Evolutionary conservation across 345 rosid genomes (phyloP).

Genomic region (Sonneratia caseolaris): DNA sequence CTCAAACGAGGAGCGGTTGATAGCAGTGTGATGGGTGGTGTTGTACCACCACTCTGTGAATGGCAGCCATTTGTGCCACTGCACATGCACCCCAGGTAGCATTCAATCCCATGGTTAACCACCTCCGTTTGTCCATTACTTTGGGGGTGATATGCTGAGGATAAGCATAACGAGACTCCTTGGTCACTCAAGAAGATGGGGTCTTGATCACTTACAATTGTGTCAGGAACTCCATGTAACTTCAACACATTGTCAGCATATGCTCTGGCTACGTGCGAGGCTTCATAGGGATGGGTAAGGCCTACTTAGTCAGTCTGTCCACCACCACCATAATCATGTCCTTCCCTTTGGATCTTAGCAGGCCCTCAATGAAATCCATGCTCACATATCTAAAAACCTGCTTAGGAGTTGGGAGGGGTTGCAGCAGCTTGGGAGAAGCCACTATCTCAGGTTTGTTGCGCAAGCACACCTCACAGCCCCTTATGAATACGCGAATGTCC

Average conservation of each 20-base stretch:
- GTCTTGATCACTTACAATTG: neutral
- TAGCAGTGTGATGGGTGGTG: neutral
- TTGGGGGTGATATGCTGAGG: conserved; percentile 8
- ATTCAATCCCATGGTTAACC: neutral
- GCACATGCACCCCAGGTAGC: neutral
- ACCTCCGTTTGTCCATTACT: conserved; percentile 3
- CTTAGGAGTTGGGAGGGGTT: neutral
- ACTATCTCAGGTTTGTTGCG: no score
- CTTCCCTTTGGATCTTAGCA: neutral
- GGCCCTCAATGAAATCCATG: conserved; percentile 7
- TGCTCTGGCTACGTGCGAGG: neutral
- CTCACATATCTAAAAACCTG: neutral
- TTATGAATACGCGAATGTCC: no score
- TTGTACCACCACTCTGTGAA: neutral
- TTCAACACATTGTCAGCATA: neutral
- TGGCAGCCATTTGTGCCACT: neutral
- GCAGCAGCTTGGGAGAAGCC: no score
- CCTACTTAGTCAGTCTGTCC: conserved; percentile 4
- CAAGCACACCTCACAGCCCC: no score
- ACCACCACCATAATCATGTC: conserved; percentile 1
- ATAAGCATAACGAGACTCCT: neutral
- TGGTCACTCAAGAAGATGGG: neutral
- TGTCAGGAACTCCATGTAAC: neutral
- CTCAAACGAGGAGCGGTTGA: neutral
- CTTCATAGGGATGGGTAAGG: neutral